Evolutionary conservation across 345 rosid genomes (phyloP).

Genomic region (Moricandia arvensis): DNA sequence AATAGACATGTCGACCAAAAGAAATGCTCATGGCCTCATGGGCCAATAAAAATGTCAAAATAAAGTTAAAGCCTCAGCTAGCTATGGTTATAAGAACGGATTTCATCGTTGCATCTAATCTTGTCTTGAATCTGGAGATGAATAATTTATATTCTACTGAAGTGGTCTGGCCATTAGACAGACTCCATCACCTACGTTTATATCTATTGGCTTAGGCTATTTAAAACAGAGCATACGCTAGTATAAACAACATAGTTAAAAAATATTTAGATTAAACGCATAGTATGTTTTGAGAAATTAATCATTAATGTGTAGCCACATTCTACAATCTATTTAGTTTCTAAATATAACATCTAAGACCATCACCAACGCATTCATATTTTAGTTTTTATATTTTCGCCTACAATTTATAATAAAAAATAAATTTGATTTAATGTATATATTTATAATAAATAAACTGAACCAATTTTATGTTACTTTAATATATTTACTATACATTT

Average conservation of each 20-base stretch:
- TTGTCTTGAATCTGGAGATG: not conserved
- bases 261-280: not conserved
- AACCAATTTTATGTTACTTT: too few relatives aligned
- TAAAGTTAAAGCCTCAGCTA: constrained; percentile 21
- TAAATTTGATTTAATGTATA: too few relatives aligned
- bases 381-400: too few relatives aligned
- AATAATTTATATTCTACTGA: not conserved
- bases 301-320: not conserved
- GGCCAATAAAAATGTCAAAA: constrained; percentile 24
- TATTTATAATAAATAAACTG: too few relatives aligned
- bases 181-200: not conserved
- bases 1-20: constrained; percentile 14
- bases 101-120: constrained; percentile 5
- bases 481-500: too few relatives aligned
- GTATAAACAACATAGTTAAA: not conserved
- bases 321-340: not conserved
- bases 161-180: constrained; percentile 2
- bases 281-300: not conserved
- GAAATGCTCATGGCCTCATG: not conserved
- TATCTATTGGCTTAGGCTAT: not conserved
- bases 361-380: too few relatives aligned
- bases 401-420: too few relatives aligned
- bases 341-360: not conserved
- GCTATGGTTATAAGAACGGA: constrained; percentile 18
- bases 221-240: not conserved